These are phyloP conservation scores for Brasenia schreberi DNA, from an alignment of 164 flowering plant genomes.

Conservation along the genomic window DNA sequence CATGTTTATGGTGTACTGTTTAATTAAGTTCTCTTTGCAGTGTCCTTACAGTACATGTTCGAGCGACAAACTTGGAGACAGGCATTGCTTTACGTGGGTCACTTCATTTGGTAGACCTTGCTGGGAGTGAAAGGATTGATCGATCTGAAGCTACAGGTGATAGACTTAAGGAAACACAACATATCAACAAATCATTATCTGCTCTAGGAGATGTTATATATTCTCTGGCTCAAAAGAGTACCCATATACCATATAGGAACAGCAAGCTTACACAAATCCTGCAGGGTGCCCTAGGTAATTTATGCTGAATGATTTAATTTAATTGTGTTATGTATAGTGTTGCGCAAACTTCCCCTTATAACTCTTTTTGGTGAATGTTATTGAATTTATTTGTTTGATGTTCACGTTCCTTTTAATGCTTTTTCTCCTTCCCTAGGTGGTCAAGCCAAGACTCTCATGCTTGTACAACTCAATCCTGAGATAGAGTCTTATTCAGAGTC, in stretches of 20 bases:
- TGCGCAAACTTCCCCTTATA: neutral
- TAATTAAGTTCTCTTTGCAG: constrained; percentile 28
- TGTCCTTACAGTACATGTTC: constrained; percentile 81
- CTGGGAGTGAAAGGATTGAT: constrained; percentile 97
- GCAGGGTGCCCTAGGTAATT: constrained; percentile 74
- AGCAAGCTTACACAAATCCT: constrained; percentile 98
- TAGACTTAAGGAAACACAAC: constrained; percentile 87
- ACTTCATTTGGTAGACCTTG: constrained; percentile 93
- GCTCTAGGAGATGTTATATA: constrained; percentile 98
- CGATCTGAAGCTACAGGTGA: constrained; percentile 92
- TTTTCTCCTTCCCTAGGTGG: constrained; percentile 48
- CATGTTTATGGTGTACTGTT: neutral
- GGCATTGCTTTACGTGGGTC: constrained; percentile 65
- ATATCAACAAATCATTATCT: constrained; percentile 86
- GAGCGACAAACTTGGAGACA: constrained; percentile 58
- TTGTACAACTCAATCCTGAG: constrained; percentile 95
- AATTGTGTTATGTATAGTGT: no score
- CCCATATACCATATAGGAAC: constrained; percentile 91
- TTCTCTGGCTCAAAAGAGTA: constrained; percentile 70
- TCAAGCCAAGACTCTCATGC: constrained; percentile 96
- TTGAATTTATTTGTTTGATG: no score
- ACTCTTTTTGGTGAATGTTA: neutral
- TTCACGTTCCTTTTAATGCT: neutral
- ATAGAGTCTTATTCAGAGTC: constrained; percentile 57
- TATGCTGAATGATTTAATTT: neutral